Conservation (phyloP, 1,139 yeast genomes). For the Kodamaea sp. region DNA sequence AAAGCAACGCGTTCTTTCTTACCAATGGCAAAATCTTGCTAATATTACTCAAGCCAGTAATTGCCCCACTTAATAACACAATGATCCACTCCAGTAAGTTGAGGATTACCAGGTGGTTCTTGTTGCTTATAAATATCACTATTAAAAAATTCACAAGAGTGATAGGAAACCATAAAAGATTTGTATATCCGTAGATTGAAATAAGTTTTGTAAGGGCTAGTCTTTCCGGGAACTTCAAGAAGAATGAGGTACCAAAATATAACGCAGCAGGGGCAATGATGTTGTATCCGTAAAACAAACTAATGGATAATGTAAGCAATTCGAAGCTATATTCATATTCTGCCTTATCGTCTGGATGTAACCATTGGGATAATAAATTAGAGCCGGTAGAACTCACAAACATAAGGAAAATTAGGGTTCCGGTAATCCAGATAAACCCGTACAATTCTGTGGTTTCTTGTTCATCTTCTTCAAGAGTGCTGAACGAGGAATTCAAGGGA, state of each 20-base stretch:
- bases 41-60: conserved; percentile 51
- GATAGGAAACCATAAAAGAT: conserved; percentile 77
- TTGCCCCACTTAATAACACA: conserved; percentile 44
- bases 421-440: conserved; percentile 85
- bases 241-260: conserved; percentile 48
- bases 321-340: conserved; percentile 61
- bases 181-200: conserved; percentile 78
- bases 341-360: conserved; percentile 34
- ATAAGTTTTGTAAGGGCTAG: conserved; percentile 44
- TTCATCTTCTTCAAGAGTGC: conserved; percentile 28
- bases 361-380: conserved; percentile 48
- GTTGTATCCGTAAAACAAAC: conserved; percentile 72
- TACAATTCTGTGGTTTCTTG: conserved; percentile 61
- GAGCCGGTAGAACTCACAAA: conserved; percentile 71
- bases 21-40: conserved; percentile 47
- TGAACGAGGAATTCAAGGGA: conserved; percentile 37
- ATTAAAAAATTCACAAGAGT: conserved; percentile 57
- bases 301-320: conserved; percentile 64
- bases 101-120: conserved; percentile 33
- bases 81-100: conserved; percentile 49
- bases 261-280: conserved; percentile 58
- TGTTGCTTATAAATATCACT: conserved; percentile 44
- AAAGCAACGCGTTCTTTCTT: conserved; percentile 32
- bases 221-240: conserved; percentile 43
- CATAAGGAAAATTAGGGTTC: conserved; percentile 69